phyloP scores from a whole-genome alignment of 306 rosid species.

The Castanospermum australe region DNA sequence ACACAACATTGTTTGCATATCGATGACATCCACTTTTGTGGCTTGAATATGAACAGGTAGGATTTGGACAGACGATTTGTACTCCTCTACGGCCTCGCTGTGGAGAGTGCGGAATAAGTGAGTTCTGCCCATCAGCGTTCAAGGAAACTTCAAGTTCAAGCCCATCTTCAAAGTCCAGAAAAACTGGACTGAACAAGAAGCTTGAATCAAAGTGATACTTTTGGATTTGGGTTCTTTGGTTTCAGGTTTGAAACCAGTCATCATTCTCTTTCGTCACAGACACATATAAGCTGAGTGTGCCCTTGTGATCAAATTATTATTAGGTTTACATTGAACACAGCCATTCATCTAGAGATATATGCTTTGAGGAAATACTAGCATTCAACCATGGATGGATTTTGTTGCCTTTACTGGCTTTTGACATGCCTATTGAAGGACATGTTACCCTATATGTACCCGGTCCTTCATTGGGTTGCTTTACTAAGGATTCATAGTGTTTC shows the following conservation, averaged over 20 bases:
- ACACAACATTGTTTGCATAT: slow-evolving; percentile 2
- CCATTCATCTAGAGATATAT: background rate
- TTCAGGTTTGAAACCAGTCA: background rate
- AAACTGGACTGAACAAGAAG: slow-evolving; percentile 39
- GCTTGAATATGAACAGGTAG: slow-evolving; percentile 56
- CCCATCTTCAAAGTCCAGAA: slow-evolving; percentile 51
- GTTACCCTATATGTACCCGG: background rate
- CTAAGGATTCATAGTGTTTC: background rate
- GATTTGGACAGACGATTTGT: slow-evolving; percentile 83
- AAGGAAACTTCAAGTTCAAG: slow-evolving; percentile 51
- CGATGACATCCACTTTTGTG: background rate
- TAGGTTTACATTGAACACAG: background rate
- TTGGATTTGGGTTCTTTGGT: background rate
- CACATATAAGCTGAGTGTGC: background rate
- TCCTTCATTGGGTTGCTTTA: background rate
- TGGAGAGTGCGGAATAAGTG: slow-evolving; percentile 56
- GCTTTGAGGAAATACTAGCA: background rate
- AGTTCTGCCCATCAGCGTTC: slow-evolving; percentile 78
- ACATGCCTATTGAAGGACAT: background rate
- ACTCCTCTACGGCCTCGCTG: slow-evolving; percentile 80
- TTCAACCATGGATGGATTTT: background rate
- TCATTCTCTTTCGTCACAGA: background rate
- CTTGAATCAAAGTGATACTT: background rate
- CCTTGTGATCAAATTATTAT: background rate
- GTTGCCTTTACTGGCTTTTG: background rate